Base-by-base conservation (phyloP, 257 asterid genomes). In the Vinca minor region DNA sequence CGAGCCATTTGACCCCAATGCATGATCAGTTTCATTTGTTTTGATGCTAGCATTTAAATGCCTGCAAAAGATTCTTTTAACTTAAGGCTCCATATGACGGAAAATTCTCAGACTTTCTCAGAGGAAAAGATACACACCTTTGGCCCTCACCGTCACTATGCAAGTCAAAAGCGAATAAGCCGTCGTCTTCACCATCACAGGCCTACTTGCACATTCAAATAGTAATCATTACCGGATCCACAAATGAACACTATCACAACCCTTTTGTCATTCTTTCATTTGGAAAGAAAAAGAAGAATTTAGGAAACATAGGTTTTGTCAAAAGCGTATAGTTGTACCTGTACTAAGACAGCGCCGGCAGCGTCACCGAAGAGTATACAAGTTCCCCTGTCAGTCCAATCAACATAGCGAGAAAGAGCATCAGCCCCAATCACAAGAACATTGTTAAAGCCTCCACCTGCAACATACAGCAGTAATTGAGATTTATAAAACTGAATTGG, bases 341-440 rank as follows among this genome's bases (percentile, higher is more conserved):
- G 96, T 60, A 92, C 76, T 69, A 93, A 66, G 23, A 89, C 96
- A 31, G 97, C 97, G 67, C 94, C 98, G 53, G 98, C 97, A 59
- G 89, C 96, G 78, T 93, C 99, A 53, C 99, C 99, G 49, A 93
- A 93, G 77, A 93, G 96, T 67, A 93, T 89, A 74, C 97, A 89
- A 2, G 96, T 85, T 69, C 99, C 97, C 83, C 97, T 80, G 72
- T 89, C 97, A 0, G 87, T 85, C 99, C 97, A 93, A 72, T 93
- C 99, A 66, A 85, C 91, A 62, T 85, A 85, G 39, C 95, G 96
- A 72, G 97, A 89, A 39, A 93, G 87, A 52, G 94, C 91, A 85
- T 93, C 97, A 13, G 97, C 96, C 39, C 97, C 99, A 63, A 93
- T 80, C 69, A 93, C 97, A 72, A 93, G 91, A 75, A 93, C 99